Evolutionary conservation across 1,139 yeast species (phyloP).

Genomic region (Scheffersomyces segobiensis): DNA sequence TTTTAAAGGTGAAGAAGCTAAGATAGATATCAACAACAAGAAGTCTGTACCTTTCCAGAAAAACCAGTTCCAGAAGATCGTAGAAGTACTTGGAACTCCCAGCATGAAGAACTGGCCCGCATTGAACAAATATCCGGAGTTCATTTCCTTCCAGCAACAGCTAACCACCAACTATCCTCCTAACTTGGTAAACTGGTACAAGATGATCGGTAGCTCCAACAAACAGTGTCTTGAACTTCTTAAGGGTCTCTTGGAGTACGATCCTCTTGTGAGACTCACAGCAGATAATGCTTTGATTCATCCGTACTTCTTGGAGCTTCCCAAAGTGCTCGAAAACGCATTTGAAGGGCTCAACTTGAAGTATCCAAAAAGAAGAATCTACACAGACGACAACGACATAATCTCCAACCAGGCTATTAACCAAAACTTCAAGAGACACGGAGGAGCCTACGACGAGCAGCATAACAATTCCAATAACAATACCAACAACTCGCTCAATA

Average conservation of each 20-base stretch:
- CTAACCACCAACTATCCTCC: constrained; percentile 58
- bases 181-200: constrained; percentile 81
- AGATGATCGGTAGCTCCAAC: constrained; percentile 72
- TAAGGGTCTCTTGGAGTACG: constrained; percentile 68
- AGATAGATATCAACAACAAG: constrained; percentile 76
- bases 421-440: constrained; percentile 24
- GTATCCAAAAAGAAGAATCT: constrained; percentile 73
- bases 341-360: constrained; percentile 63
- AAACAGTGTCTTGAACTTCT: constrained; percentile 68
- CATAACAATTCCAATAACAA: constrained; percentile 3
- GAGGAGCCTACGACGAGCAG: constrained; percentile 12
- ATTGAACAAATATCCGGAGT: constrained; percentile 82
- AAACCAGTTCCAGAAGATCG: constrained; percentile 84
- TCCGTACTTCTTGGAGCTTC: constrained; percentile 69
- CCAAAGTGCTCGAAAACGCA: constrained; percentile 69
- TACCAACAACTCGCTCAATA: constrained; percentile 2
- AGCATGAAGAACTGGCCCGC: constrained; percentile 74
- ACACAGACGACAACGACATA: constrained; percentile 76
- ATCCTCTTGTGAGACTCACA: constrained; percentile 71
- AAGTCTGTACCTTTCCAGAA: constrained; percentile 92
- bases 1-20: constrained; percentile 97
- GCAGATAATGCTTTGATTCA: constrained; percentile 77
- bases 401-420: constrained; percentile 24
- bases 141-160: constrained; percentile 56
- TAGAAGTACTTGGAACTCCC: constrained; percentile 92